Evolutionary conservation across 2,329 filamentous ascomycete species (phyloP).

Genomic region (Pseudogymnoascus sp.): DNA sequence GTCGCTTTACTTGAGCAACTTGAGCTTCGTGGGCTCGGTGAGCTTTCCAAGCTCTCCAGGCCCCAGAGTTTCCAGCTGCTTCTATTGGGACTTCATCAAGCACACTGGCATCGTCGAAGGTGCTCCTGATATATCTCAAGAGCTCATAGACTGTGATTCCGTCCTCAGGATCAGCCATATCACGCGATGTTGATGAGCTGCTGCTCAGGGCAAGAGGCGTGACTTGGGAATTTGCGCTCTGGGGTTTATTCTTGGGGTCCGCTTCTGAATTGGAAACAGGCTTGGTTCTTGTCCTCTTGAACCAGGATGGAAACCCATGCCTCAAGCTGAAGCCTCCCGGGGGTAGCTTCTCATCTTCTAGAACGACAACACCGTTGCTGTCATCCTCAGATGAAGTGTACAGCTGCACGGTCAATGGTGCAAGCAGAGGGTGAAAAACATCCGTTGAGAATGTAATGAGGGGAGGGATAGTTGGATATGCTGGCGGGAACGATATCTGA

Average conservation of each 20-base stretch:
- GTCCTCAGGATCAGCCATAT: constrained; percentile 14
- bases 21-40: constrained; percentile 49
- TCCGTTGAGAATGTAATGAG: constrained; percentile 85
- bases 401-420: constrained; percentile 89
- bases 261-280: constrained; percentile 35
- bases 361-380: constrained; percentile 72
- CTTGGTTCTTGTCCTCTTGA: constrained; percentile 52
- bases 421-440: constrained; percentile 90
- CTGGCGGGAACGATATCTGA: constrained; percentile 77
- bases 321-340: constrained; percentile 86
- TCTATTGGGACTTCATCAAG: constrained; percentile 74
- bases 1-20: neutral
- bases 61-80: constrained; percentile 81
- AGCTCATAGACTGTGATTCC: constrained; percentile 55
- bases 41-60: constrained; percentile 88
- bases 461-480: constrained; percentile 74
- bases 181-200: neutral
- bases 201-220: neutral
- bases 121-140: constrained; percentile 71
- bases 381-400: constrained; percentile 75
- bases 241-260: neutral
- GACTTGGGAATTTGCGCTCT: neutral
- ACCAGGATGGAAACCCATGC: constrained; percentile 89
- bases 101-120: constrained; percentile 72
- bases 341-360: constrained; percentile 74